Evolutionary conservation across 2,329 filamentous ascomycete species (phyloP).

Genomic region (Paradendryphiella salina): DNA sequence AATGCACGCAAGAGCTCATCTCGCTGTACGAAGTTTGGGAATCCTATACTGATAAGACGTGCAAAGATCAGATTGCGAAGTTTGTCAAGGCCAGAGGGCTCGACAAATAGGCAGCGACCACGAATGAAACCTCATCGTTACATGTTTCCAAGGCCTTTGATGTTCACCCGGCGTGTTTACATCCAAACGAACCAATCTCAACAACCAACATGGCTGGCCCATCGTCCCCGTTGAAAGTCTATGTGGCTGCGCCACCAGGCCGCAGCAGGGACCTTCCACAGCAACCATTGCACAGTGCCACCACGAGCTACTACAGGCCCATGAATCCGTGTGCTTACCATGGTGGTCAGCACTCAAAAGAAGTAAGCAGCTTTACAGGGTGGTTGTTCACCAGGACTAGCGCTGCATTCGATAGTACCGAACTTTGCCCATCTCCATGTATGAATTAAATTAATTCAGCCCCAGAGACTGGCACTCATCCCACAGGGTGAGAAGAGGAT

Average conservation of each 20-base stretch:
- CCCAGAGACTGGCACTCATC: constrained; percentile 14
- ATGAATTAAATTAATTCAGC: constrained; percentile 24
- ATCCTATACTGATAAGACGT: constrained; percentile 65
- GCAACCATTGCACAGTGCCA: constrained; percentile 12
- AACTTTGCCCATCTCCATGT: constrained; percentile 21
- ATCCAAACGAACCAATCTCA: constrained; percentile 1
- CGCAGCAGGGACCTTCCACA: constrained; percentile 7
- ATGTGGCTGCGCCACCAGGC: constrained; percentile 12
- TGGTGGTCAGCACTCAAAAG: constrained; percentile 31
- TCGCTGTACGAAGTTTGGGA: constrained; percentile 82
- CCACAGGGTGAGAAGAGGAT: constrained; percentile 20
- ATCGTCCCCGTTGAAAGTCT: neutral
- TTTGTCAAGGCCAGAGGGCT: constrained; percentile 64
- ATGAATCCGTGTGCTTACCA: constrained; percentile 28
- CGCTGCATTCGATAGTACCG: constrained; percentile 10
- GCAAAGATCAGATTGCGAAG: constrained; percentile 64
- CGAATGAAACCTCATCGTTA: neutral
- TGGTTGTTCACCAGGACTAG: constrained; percentile 7
- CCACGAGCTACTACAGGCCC: constrained; percentile 2
- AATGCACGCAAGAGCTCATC: constrained; percentile 89
- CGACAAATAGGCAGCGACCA: constrained; percentile 53
- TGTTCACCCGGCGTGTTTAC: neutral
- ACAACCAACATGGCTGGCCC: neutral
- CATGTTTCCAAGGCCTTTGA: too few relatives aligned
- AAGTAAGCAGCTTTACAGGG: constrained; percentile 24